These are phyloP conservation scores for Amanita exitialis DNA, from an alignment of 768 basidiomycete genomes.

Conservation along the genomic window DNA sequence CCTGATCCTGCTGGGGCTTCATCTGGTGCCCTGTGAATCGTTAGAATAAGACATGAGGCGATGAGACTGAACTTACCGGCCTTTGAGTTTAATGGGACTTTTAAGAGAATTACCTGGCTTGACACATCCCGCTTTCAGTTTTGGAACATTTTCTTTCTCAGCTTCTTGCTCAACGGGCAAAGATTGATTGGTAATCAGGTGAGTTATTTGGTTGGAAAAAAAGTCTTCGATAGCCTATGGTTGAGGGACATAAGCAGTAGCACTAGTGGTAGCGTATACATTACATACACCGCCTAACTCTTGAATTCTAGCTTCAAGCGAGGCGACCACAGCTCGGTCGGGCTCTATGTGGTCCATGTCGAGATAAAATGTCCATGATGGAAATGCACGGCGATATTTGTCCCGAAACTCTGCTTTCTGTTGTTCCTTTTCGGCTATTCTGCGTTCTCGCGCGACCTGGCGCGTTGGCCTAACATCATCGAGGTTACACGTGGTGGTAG, in stretches of 20 bases:
- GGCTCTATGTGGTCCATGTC: constrained; percentile 47
- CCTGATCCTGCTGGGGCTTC: constrained; percentile 13
- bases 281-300: constrained; percentile 71
- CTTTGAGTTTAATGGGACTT: constrained; percentile 58
- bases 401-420: constrained; percentile 63
- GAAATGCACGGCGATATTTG: constrained; percentile 84
- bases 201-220: constrained; percentile 80
- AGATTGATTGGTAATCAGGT: constrained; percentile 67
- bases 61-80: constrained; percentile 32
- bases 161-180: constrained; percentile 22
- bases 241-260: background rate
- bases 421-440: constrained; percentile 39
- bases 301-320: constrained; percentile 44
- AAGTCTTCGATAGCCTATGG: constrained; percentile 75
- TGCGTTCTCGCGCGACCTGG: constrained; percentile 29
- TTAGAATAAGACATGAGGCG: background rate
- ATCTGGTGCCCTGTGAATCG: constrained; percentile 15
- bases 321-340: constrained; percentile 22
- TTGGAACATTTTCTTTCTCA: constrained; percentile 63
- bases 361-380: constrained; percentile 77
- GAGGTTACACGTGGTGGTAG: constrained; percentile 13
- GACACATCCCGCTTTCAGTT: constrained; percentile 15
- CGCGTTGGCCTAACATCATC: constrained; percentile 21
- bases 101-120: constrained; percentile 26
- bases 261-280: constrained; percentile 1